Evolutionary conservation across 352 stramenopile species (phyloP), one percentile per base, ranked within the genome.

Genomic region (Globisporangium perplexum): DNA sequence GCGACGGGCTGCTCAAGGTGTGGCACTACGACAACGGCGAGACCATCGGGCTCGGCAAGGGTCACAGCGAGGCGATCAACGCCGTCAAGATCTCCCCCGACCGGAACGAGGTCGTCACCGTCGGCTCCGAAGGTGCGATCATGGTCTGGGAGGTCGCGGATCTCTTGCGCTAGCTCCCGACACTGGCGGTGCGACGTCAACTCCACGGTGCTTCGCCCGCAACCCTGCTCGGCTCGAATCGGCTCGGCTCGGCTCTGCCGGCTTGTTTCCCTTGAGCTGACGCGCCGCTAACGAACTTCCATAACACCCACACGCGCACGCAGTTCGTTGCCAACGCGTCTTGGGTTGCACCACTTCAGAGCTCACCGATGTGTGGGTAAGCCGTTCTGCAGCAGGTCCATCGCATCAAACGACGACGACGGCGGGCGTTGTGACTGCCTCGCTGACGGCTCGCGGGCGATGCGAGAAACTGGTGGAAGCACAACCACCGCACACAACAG

Each of bases 11-110:
- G 45, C 68, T 99, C 26, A 98, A 95, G 64, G 71, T 98, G 26
- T 99, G 95, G 91, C 77, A 97, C 66, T 98, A 98, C 68, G 95
- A 98, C 72, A 96, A 98, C 61, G 96, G 95, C 42, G 77, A 97
- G 60, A 75, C 84, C 4, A 69, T 97, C 7, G 78, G 69, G 1
- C 78, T 90, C 39, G 96, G 94, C 22, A 77, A 89, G 28, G 96
- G 95, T 26, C 96, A 99, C 70, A 97, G 84, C 59, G 95, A 96
- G 43, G 74, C 72, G n/a, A 95, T 98, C 51, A 88, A 95, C 48
- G 83, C 85, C 20, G 88, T 98, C 35, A 92, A 89, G 53, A 93
- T 98, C 49, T 96, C 86, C 20, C 95, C 96, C 8, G 94, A 98
- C 66, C 73, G 96, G 48, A 86, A 83, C 17, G 87, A 85, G 43